A percentile compares a stretch with the other conserved stretches of the same genome.
Conservation (phyloP, 2,329 filamentous ascomycete genomes). For the Tolypocladium inflatum region DNA sequence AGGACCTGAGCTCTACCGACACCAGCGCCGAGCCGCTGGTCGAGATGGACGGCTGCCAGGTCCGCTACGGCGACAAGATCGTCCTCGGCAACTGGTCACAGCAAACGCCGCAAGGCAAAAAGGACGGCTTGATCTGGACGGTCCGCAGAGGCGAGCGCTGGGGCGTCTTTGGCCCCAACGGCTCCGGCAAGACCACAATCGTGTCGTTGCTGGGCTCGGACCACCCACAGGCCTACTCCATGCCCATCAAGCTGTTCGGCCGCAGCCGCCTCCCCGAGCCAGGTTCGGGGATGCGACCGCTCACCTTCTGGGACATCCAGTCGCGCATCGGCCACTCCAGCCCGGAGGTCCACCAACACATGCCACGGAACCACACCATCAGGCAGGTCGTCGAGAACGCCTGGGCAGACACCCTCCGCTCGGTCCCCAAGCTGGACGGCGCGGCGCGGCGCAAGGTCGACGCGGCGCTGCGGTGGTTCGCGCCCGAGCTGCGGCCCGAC, state of each 20-base stretch:
- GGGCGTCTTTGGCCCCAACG: slow-evolving; percentile 90
- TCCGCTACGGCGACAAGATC: slow-evolving; percentile 68
- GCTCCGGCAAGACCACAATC: slow-evolving; percentile 90
- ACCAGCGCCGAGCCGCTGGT: slow-evolving; percentile 58
- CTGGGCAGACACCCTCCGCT: slow-evolving; percentile 80
- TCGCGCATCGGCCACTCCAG: slow-evolving; percentile 84
- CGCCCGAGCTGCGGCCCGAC: slow-evolving; percentile 60
- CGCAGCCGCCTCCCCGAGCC: slow-evolving; percentile 67
- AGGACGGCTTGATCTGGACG: slow-evolving; percentile 68
- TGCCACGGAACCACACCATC: slow-evolving; percentile 68
- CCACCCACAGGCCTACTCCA: slow-evolving; percentile 86
- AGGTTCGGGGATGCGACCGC: slow-evolving; percentile 54
- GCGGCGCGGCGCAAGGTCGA: slow-evolving; percentile 53
- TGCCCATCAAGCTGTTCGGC: slow-evolving; percentile 81
- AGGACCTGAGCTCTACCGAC: slow-evolving; percentile 12
- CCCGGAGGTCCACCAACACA: slow-evolving; percentile 88
- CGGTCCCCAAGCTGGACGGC: slow-evolving; percentile 54
- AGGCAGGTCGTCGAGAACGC: slow-evolving; percentile 73
- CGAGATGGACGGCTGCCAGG: slow-evolving; percentile 77
- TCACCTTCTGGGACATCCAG: slow-evolving; percentile 91
- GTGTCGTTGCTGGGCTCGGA: slow-evolving; percentile 90
- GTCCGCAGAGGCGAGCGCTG: slow-evolving; percentile 77
- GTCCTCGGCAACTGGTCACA: slow-evolving; percentile 77
- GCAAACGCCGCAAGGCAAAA: slow-evolving; percentile 34
- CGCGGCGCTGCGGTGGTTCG: slow-evolving; percentile 67